Percentiles rank a stretch among this genome's conserved stretches.
phyloP scores from a whole-genome alignment of 495 filamentous ascomycete genomes.

The Immersiella caudata region DNA sequence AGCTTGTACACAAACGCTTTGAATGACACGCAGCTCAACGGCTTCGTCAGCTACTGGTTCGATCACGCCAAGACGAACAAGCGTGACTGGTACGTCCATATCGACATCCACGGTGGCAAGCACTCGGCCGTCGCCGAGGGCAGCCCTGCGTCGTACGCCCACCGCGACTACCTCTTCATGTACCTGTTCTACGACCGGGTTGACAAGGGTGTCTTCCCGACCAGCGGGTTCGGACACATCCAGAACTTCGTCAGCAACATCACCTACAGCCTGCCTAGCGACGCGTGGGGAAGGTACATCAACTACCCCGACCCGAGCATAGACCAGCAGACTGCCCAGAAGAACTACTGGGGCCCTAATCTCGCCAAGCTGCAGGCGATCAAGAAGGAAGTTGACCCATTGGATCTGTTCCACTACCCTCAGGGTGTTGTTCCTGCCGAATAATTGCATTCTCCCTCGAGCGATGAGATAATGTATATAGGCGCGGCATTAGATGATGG shows the following conservation, averaged over 20 bases:
- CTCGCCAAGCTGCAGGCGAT: constrained; percentile 56
- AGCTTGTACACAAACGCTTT: constrained; percentile 43
- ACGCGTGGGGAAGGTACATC: constrained; percentile 50
- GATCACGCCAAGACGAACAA: constrained; percentile 44
- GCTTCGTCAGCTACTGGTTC: constrained; percentile 50
- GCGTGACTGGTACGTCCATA: constrained; percentile 50
- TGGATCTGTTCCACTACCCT: constrained; percentile 64
- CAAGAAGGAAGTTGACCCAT: constrained; percentile 59
- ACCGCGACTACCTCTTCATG: constrained; percentile 50
- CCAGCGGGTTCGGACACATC: constrained; percentile 38
- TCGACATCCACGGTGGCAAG: constrained; percentile 51
- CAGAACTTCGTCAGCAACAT: constrained; percentile 44
- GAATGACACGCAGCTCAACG: constrained; percentile 38
- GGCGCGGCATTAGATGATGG: background rate
- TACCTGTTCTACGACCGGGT: constrained; percentile 48
- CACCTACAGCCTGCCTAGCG: constrained; percentile 31
- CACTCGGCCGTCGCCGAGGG: constrained; percentile 43
- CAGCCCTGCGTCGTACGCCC: constrained; percentile 43
- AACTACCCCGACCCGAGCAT: constrained; percentile 50
- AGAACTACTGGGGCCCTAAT: constrained; percentile 59
- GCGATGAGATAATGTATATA: background rate
- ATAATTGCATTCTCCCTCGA: background rate
- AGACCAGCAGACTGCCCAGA: constrained; percentile 41
- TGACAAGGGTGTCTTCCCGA: constrained; percentile 37
- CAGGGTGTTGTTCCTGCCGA: constrained; percentile 33